Evolutionary conservation across 2,329 filamentous ascomycete species (phyloP).

Genomic region (Blastomyces gilchristii): DNA sequence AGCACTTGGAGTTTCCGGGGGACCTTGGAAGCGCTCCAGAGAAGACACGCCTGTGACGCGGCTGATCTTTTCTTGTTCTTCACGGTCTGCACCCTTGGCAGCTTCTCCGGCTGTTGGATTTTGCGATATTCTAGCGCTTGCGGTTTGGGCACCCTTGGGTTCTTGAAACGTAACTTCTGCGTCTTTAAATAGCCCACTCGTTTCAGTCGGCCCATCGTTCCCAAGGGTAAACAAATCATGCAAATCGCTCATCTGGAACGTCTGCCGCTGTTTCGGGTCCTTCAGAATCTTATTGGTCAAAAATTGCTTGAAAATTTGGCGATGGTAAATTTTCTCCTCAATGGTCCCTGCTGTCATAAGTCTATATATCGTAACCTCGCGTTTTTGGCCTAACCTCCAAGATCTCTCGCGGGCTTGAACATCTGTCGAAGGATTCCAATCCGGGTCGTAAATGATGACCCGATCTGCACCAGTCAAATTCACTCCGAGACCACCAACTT

Average conservation of each 20-base stretch:
- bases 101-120: background rate
- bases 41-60: constrained; percentile 52
- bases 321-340: constrained; percentile 97
- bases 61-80: constrained; percentile 39
- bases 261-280: constrained; percentile 85
- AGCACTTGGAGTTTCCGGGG: constrained; percentile 21
- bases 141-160: constrained; percentile 19
- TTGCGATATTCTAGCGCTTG: constrained; percentile 7
- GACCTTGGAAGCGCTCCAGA: constrained; percentile 52
- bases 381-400: constrained; percentile 90
- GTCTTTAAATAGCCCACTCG: constrained; percentile 76
- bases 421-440: constrained; percentile 97
- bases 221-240: constrained; percentile 84
- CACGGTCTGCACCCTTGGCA: constrained; percentile 15
- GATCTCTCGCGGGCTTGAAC: constrained; percentile 89
- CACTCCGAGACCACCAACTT: constrained; percentile 85
- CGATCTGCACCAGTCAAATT: constrained; percentile 91
- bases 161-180: constrained; percentile 61
- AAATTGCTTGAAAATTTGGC: constrained; percentile 98
- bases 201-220: constrained; percentile 63
- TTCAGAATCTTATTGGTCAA: constrained; percentile 91
- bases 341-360: constrained; percentile 98
- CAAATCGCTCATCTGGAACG: constrained; percentile 79
- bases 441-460: constrained; percentile 96
- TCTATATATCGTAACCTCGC: constrained; percentile 89